Percentiles rank a stretch among this genome's conserved stretches.
Evolutionary conservation across 2,329 filamentous ascomycete species (phyloP).

Genomic region (Davidsoniella virescens): DNA sequence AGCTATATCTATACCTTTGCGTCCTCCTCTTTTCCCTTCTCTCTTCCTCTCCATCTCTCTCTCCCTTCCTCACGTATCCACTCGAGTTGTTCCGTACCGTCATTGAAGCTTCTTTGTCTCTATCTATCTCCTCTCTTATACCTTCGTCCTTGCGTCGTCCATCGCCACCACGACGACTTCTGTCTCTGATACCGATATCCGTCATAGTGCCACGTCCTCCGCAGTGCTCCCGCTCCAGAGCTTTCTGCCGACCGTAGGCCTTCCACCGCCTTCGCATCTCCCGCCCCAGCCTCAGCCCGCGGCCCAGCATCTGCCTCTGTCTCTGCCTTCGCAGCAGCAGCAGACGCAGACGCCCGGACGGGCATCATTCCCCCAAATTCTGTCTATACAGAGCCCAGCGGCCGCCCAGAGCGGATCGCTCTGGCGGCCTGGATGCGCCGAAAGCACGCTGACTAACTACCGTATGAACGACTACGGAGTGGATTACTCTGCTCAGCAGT

Average conservation of each 20-base stretch:
- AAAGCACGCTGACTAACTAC: slow-evolving; percentile 60
- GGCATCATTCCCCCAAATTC: slow-evolving; percentile 38
- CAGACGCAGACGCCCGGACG: slow-evolving; percentile 27
- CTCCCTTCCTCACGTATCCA: too few relatives aligned
- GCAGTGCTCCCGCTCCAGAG: slow-evolving; percentile 8
- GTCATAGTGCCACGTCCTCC: not conserved
- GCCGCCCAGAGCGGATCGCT: slow-evolving; percentile 58
- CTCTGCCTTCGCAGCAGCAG: slow-evolving; percentile 21
- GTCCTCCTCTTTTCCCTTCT: too few relatives aligned
- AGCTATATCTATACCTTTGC: too few relatives aligned
- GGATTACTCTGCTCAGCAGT: slow-evolving; percentile 54
- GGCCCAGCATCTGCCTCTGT: slow-evolving; percentile 14
- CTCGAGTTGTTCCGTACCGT: too few relatives aligned
- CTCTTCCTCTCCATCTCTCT: too few relatives aligned
- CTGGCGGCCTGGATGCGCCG: slow-evolving; percentile 61
- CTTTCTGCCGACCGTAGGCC: not conserved
- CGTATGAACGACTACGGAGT: slow-evolving; percentile 59
- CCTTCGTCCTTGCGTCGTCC: not conserved
- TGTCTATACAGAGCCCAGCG: slow-evolving; percentile 46
- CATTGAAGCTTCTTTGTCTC: too few relatives aligned
- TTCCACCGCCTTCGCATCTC: not conserved
- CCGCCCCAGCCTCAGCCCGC: not conserved
- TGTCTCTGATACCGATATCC: not conserved
- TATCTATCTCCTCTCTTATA: too few relatives aligned
- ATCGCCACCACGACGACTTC: slow-evolving; percentile 2